phyloP scores from a whole-genome alignment of 306 rosid species.

The Hylodesmum podocarpum region DNA sequence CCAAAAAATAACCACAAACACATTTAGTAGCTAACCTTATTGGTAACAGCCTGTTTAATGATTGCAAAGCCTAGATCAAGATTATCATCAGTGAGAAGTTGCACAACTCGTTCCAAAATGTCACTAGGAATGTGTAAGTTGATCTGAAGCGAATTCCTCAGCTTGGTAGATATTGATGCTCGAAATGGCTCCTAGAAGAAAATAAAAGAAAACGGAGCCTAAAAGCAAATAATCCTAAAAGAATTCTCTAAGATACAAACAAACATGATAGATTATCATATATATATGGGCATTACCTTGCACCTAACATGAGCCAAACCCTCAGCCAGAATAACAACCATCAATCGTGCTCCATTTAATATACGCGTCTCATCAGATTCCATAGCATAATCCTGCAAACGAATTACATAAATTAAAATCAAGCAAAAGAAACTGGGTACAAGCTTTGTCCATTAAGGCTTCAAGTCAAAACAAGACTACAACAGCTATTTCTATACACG shows the following conservation, averaged over 20 bases:
- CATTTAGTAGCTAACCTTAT: slow-evolving; percentile 66
- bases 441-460: neutral
- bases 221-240: neutral
- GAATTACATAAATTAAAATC: slow-evolving; percentile 18
- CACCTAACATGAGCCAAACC: slow-evolving; percentile 98
- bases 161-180: slow-evolving; percentile 73
- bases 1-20: slow-evolving; percentile 14
- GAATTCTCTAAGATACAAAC: neutral
- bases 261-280: slow-evolving; percentile 4
- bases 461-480: neutral
- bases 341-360: slow-evolving; percentile 91
- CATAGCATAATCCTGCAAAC: slow-evolving; percentile 89
- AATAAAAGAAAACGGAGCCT: slow-evolving; percentile 4
- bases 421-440: slow-evolving; percentile 4
- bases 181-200: slow-evolving; percentile 83
- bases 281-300: slow-evolving; percentile 62
- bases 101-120: slow-evolving; percentile 87
- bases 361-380: slow-evolving; percentile 97
- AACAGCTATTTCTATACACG: neutral
- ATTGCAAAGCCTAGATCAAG: slow-evolving; percentile 98
- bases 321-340: slow-evolving; percentile 99
- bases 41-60: slow-evolving; percentile 97
- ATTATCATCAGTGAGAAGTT: slow-evolving; percentile 93
- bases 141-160: slow-evolving; percentile 82
- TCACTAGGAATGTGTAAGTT: slow-evolving; percentile 62